Conservation (phyloP, 768 basidiomycete genomes). For the Suillus americanus region DNA sequence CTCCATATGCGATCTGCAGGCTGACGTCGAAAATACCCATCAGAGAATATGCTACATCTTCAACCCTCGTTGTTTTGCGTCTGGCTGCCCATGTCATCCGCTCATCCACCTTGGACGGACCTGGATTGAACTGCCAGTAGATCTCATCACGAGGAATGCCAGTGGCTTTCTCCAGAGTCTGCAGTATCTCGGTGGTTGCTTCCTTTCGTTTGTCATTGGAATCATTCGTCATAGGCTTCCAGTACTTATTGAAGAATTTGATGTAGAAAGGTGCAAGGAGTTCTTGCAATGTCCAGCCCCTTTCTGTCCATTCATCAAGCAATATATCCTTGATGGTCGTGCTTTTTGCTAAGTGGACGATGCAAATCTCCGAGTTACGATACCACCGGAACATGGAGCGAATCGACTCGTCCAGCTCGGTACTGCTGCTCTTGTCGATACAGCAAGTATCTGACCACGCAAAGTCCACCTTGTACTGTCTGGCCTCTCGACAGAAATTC, state of each 20-base stretch:
- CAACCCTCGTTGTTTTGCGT: conserved; percentile 15
- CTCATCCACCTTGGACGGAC: background rate
- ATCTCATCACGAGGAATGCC: background rate
- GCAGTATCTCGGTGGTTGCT: background rate
- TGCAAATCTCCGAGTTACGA: background rate
- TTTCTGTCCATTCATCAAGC: background rate
- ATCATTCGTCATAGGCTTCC: background rate
- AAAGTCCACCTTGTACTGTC: background rate
- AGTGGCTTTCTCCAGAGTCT: background rate
- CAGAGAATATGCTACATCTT: conserved; percentile 18
- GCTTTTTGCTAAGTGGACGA: background rate
- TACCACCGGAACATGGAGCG: conserved; percentile 1
- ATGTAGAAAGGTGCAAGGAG: background rate
- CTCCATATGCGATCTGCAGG: conserved; percentile 17
- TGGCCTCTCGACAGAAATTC: background rate
- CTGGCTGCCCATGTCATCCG: conserved; percentile 16
- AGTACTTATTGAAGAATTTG: background rate
- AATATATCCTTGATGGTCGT: background rate
- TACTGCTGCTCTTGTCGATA: background rate
- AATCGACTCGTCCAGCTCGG: background rate
- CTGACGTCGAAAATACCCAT: conserved; percentile 16
- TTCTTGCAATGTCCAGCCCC: background rate
- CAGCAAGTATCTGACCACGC: background rate
- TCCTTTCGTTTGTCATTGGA: background rate
- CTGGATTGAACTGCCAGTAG: background rate